phyloP scores from a whole-genome alignment of 495 filamentous ascomycete genomes.

The Sabuloglossum arenarium region DNA sequence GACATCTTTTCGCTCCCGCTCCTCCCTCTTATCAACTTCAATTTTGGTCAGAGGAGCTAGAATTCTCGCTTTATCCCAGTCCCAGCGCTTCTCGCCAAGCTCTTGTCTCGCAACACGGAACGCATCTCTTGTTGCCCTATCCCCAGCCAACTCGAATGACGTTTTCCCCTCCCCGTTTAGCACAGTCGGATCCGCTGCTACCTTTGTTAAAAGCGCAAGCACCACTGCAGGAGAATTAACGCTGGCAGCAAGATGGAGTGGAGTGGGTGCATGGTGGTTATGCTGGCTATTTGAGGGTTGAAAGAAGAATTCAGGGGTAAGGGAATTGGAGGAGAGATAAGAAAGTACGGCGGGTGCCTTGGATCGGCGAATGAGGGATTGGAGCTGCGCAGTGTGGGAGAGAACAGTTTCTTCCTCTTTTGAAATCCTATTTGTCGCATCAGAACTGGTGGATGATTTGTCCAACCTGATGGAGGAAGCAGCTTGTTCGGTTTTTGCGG shows the following conservation, averaged over 20 bases:
- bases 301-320: slow-evolving; percentile 52
- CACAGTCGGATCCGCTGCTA: slow-evolving; percentile 48
- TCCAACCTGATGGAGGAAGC: slow-evolving; percentile 4
- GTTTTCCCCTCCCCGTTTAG: slow-evolving; percentile 46
- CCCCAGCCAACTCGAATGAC: slow-evolving; percentile 70
- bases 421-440: slow-evolving; percentile 26
- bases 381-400: slow-evolving; percentile 70
- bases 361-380: slow-evolving; percentile 70
- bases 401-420: slow-evolving; percentile 65
- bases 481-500: slow-evolving; percentile 13
- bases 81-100: slow-evolving; percentile 54
- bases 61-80: slow-evolving; percentile 58
- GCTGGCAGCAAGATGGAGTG: slow-evolving; percentile 68
- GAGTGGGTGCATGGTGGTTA: slow-evolving; percentile 68
- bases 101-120: slow-evolving; percentile 75
- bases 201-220: slow-evolving; percentile 53
- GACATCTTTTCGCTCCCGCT: slow-evolving; percentile 34
- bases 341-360: slow-evolving; percentile 73
- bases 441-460: slow-evolving; percentile 14
- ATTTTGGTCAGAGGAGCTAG: slow-evolving; percentile 43
- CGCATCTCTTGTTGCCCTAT: slow-evolving; percentile 69
- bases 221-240: slow-evolving; percentile 56
- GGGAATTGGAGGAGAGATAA: slow-evolving; percentile 53
- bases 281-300: slow-evolving; percentile 41
- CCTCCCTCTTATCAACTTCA: slow-evolving; percentile 44